phyloP scores from a whole-genome alignment of 208 protist genomes.

The Porcisia hertigi region DNA sequence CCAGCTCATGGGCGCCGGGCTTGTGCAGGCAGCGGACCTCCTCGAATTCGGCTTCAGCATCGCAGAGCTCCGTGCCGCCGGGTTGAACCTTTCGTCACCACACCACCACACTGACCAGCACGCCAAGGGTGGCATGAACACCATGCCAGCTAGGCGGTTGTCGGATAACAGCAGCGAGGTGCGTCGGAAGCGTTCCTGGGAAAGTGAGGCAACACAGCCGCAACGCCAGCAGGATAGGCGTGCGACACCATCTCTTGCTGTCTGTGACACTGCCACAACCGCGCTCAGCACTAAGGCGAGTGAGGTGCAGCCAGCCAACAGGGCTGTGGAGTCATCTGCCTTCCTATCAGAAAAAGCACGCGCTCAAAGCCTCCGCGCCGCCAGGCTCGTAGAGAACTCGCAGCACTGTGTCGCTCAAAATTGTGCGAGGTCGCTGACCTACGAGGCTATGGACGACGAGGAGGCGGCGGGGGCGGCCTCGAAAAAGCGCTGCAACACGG shows the following conservation, averaged over 20 bases:
- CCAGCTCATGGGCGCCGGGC: conserved; percentile 30
- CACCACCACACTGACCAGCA: background rate
- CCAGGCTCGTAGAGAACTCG: background rate
- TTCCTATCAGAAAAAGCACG: conserved; percentile 12
- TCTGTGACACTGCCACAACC: background rate
- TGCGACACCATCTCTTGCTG: background rate
- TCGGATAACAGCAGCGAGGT: background rate
- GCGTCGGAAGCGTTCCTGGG: conserved; percentile 13
- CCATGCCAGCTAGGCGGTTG: background rate
- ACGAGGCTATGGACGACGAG: conserved; percentile 9
- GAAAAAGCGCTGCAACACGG: conserved; percentile 21
- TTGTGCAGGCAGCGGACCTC: conserved; percentile 33
- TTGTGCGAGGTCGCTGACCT: conserved; percentile 13
- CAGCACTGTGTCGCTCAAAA: background rate
- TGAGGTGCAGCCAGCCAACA: background rate
- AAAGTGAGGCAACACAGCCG: background rate
- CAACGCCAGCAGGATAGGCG: background rate
- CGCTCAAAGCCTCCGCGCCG: background rate
- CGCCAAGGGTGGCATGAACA: background rate
- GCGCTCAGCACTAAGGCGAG: background rate
- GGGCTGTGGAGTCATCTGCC: background rate
- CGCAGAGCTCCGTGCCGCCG: conserved; percentile 27
- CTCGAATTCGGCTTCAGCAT: conserved; percentile 36
- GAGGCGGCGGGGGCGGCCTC: background rate
- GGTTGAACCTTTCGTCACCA: background rate